Conservation (phyloP, 768 basidiomycete genomes). For the Scleroderma bovista region DNA sequence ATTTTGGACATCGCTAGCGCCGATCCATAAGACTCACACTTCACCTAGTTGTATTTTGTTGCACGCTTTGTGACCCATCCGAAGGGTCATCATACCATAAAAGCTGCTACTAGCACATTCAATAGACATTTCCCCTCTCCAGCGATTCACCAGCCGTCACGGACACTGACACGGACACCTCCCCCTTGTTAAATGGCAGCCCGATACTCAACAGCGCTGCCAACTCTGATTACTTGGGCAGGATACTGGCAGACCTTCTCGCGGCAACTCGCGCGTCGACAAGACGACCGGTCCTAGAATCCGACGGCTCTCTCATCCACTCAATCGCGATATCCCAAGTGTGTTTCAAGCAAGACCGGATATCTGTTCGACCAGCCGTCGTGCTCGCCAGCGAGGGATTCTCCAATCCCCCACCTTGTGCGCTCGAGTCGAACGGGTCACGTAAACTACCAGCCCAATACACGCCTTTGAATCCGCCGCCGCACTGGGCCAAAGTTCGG, state of each 20-base stretch:
- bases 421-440: not conserved
- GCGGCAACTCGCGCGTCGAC: not conserved
- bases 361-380: constrained; percentile 67
- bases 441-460: constrained; percentile 24
- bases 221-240: constrained; percentile 9
- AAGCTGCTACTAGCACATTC: constrained; percentile 2
- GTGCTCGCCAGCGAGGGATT: constrained; percentile 59
- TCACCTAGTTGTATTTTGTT: constrained; percentile 51
- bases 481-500: constrained; percentile 22
- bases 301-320: constrained; percentile 54
- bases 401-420: constrained; percentile 16
- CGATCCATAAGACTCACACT: not conserved
- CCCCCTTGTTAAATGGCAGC: constrained; percentile 31
- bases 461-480: constrained; percentile 23
- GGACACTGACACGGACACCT: constrained; percentile 14
- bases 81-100: constrained; percentile 10
- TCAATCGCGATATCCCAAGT: constrained; percentile 57
- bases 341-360: constrained; percentile 67
- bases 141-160: constrained; percentile 6
- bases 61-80: constrained; percentile 59
- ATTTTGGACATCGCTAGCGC: not conserved
- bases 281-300: constrained; percentile 14
- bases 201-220: constrained; percentile 6
- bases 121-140: not conserved
- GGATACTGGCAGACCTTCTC: constrained; percentile 1